Evolutionary conservation across 306 rosid species (phyloP), one percentile per base, ranked within the genome.

Genomic region (Abrus precatorius): DNA sequence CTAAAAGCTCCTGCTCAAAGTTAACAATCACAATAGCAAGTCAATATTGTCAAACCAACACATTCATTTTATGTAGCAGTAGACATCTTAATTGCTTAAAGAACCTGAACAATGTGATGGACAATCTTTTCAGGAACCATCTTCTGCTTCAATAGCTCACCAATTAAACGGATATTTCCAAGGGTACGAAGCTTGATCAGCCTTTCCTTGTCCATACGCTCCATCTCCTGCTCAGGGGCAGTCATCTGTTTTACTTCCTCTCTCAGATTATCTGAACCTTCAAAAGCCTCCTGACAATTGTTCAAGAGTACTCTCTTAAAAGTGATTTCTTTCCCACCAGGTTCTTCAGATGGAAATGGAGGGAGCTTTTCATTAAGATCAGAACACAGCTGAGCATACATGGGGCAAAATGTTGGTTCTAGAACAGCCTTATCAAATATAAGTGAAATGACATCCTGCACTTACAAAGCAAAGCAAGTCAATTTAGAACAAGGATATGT

Each of bases 391-490:
- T 49, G 90, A 34, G 98, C 97, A 79, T 93, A 93, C 98, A 93
- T 93, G 80, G 94, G 97, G 82, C 98, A 93, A 87, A 93, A 93
- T 57, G 98, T 93, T 3, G 98, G 98, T 61, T 93, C 98, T 57
- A 93, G 89, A 75, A 93, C 93, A 56, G 98, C 97, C 84, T 93
- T 93, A 20, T 93, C 98, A 85, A 91, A 93, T 70, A 93, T 90
- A 72, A 90, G 91, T 1, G 84, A 65, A 77, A 93, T 91, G 77
- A 91, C 95, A 12, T 47, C 98, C 98, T 93, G 98, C 83, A 89
- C 43, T 60, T 14, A 13, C 52, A 76, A 64, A 63, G 43, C 41
- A 71, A 83, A 66, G 66, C 69, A 53, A 85, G 70, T 53, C 44
- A 69, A 49, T 45, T 57, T 32, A 33, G 73, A 66, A 40, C 41